Evolutionary conservation across 1,284 basidiomycete species (phyloP).

Genomic region (Kwoniella shivajii): DNA sequence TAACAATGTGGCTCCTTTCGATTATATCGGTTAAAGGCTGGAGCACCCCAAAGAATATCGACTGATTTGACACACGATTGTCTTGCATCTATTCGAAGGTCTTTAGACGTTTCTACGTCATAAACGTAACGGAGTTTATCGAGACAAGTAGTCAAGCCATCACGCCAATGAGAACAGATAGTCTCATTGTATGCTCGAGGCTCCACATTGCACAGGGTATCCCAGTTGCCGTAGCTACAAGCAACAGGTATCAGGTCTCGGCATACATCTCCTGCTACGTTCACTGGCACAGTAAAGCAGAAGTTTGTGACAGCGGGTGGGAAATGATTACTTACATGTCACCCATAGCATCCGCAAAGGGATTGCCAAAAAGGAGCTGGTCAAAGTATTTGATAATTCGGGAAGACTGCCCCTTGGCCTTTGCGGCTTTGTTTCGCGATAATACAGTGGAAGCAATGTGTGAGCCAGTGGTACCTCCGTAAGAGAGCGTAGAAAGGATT

Average conservation of each 20-base stretch:
- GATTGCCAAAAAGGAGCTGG: slow-evolving; percentile 20
- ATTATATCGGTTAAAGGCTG: slow-evolving; percentile 5
- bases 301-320: too few relatives aligned
- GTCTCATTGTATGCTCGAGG: slow-evolving; percentile 3
- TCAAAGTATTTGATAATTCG: slow-evolving; percentile 19
- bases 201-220: slow-evolving; percentile 6
- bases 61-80: neutral
- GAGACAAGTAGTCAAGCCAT: slow-evolving; percentile 5
- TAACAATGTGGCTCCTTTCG: slow-evolving; percentile 2
- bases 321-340: slow-evolving; percentile 17
- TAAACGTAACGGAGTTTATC: slow-evolving; percentile 6
- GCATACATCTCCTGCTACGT: neutral
- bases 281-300: neutral
- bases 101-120: neutral
- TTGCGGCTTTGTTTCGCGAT: slow-evolving; percentile 5
- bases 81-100: neutral
- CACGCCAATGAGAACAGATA: neutral
- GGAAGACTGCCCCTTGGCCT: neutral
- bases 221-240: slow-evolving; percentile 10
- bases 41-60: slow-evolving; percentile 2
- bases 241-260: neutral
- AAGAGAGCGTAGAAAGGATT: slow-evolving; percentile 16
- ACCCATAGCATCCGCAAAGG: slow-evolving; percentile 14
- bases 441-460: slow-evolving; percentile 12
- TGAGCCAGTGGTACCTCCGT: slow-evolving; percentile 15